These are phyloP conservation scores for Ajuga chamaepitys DNA, from an alignment of 257 asterid genomes.

Conservation along the genomic window DNA sequence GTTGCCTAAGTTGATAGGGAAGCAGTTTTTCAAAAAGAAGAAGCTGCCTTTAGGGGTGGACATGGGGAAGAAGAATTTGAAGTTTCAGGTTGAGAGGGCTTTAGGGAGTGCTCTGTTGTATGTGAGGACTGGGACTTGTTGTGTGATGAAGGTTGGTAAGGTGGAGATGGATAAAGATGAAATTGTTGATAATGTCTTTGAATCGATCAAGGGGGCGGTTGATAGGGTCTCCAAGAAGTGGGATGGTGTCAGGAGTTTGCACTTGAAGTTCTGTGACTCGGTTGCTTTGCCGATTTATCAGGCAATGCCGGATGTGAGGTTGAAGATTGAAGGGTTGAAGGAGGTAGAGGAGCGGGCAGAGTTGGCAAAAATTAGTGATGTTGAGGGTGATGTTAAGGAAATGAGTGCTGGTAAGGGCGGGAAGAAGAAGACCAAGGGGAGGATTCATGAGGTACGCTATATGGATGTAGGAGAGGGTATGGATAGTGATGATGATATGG, in stretches of 20 bases:
- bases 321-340: conserved; percentile 56
- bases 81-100: conserved; percentile 61
- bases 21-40: conserved; percentile 70
- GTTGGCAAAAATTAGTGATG: conserved; percentile 20
- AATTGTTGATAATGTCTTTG: conserved; percentile 57
- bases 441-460: conserved; percentile 70
- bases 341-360: conserved; percentile 15
- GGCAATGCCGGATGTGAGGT: conserved; percentile 69
- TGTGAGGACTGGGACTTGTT: conserved; percentile 73
- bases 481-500: conserved; percentile 29
- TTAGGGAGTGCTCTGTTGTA: conserved; percentile 52
- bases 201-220: conserved; percentile 43
- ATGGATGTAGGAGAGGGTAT: conserved; percentile 69
- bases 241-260: conserved; percentile 89
- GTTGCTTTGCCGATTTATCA: conserved; percentile 77
- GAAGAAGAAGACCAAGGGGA: conserved; percentile 56
- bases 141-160: conserved; percentile 73
- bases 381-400: conserved; percentile 30
- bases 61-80: conserved; percentile 54
- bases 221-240: conserved; percentile 60
- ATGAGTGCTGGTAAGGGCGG: conserved; percentile 20
- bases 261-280: conserved; percentile 65
- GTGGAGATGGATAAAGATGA: conserved; percentile 52
- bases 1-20: conserved; percentile 80
- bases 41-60: conserved; percentile 85